Evolutionary conservation across 352 stramenopile species (phyloP).

Genomic region (Phytophthora agathidicida): DNA sequence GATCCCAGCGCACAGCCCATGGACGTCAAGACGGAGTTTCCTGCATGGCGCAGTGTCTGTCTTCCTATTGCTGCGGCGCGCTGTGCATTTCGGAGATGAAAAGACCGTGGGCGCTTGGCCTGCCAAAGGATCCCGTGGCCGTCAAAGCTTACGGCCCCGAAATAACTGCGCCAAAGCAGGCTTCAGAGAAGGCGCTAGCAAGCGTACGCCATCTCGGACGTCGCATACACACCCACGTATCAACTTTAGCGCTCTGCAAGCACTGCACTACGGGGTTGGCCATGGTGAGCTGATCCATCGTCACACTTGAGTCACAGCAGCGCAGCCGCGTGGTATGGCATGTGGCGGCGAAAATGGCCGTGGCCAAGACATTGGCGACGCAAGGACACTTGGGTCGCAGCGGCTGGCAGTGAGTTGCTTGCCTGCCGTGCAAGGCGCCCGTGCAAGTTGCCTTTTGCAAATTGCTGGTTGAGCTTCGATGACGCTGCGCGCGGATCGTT

Average conservation of each 20-base stretch:
- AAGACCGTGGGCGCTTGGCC: too few species aligned
- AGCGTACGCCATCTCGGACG: conserved; percentile 9
- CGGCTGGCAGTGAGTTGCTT: not conserved
- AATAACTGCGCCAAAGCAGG: conserved; percentile 2
- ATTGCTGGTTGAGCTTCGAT: conserved; percentile 4
- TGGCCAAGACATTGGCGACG: too few species aligned
- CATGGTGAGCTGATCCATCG: too few species aligned
- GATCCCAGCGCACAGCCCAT: conserved; percentile 20
- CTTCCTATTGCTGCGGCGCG: not conserved
- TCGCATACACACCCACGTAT: conserved; percentile 12
- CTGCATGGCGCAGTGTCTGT: conserved; percentile 17
- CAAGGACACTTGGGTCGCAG: too few species aligned
- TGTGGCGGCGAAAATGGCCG: too few species aligned
- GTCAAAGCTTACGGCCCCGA: too few species aligned
- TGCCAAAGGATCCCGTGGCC: too few species aligned
- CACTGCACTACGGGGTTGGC: too few species aligned
- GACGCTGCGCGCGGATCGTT: conserved; percentile 6
- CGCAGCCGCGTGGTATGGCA: too few species aligned
- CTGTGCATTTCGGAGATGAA: conserved; percentile 19
- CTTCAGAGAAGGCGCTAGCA: conserved; percentile 24
- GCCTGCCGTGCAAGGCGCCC: not conserved
- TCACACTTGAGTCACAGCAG: too few species aligned
- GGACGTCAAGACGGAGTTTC: conserved; percentile 15
- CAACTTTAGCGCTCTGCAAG: conserved; percentile 2
- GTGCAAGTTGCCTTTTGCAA: conserved; percentile 21